These are phyloP conservation scores for Saturnispora halmiae DNA, from an alignment of 805 yeast species.

Conservation along the genomic window DNA sequence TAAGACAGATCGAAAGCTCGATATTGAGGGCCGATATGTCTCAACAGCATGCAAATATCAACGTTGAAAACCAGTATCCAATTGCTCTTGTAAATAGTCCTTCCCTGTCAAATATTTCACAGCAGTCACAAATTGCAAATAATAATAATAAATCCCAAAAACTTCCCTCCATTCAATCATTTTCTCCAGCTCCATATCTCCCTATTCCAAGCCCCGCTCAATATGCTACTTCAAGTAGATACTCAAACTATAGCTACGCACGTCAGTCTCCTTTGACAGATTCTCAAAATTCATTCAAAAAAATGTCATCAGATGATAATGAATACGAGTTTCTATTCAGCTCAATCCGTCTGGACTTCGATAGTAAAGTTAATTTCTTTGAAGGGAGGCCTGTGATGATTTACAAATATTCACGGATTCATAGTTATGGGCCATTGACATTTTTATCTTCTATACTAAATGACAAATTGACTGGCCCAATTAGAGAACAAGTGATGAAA, in stretches of 20 bases:
- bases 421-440: conserved; percentile 45
- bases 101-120: neutral
- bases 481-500: conserved; percentile 27
- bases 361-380: conserved; percentile 35
- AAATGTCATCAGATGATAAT: too few species aligned
- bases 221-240: neutral
- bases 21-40: conserved; percentile 29
- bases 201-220: neutral
- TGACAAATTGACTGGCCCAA: conserved; percentile 33
- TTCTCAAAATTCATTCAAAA: neutral
- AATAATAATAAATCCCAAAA: too few species aligned
- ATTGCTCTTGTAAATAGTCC: neutral
- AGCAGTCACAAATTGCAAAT: neutral
- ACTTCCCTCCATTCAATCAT: conserved; percentile 19
- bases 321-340: conserved; percentile 1
- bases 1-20: conserved; percentile 39
- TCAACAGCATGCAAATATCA: neutral
- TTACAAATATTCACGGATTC: conserved; percentile 32
- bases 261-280: neutral
- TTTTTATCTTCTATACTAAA: conserved; percentile 40
- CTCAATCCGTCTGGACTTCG: conserved; percentile 18
- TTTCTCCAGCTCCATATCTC: neutral
- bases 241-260: conserved; percentile 1
- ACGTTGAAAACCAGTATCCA: neutral
- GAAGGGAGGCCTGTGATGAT: conserved; percentile 36